phyloP scores from a whole-genome alignment of 2,329 filamentous ascomycete genomes.

The Massarina eburnea region DNA sequence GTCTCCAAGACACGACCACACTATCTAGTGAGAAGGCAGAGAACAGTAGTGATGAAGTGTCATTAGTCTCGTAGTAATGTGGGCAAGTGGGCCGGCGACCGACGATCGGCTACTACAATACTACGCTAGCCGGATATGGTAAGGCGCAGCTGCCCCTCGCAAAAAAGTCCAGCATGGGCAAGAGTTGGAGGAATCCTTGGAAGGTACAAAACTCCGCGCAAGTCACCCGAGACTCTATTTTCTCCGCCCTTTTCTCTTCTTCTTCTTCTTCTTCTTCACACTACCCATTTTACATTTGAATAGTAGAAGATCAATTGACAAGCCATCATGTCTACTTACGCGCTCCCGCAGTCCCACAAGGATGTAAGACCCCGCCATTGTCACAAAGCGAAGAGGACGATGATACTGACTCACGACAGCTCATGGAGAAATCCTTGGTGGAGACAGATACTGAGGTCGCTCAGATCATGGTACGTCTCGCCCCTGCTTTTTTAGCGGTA shows the following conservation, averaged over 20 bases:
- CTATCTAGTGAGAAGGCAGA: too few relatives aligned
- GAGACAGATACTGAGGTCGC: conserved; percentile 93
- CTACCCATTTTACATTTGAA: background rate
- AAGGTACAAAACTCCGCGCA: background rate
- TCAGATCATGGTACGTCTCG: conserved; percentile 80
- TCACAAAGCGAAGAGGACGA: conserved; percentile 13
- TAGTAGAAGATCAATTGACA: conserved; percentile 10
- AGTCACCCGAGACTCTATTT: background rate
- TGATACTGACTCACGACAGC: conserved; percentile 58
- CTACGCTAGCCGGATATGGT: too few relatives aligned
- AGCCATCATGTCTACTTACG: conserved; percentile 54
- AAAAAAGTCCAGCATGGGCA: too few relatives aligned
- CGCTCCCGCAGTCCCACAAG: conserved; percentile 66
- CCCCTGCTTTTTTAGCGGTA: background rate
- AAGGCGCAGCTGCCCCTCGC: too few relatives aligned
- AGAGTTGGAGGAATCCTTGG: too few relatives aligned
- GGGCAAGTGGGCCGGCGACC: too few relatives aligned
- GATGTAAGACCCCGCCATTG: conserved; percentile 53
- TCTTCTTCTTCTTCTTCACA: conserved; percentile 2
- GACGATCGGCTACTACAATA: too few relatives aligned
- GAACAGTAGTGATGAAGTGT: too few relatives aligned
- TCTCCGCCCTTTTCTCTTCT: conserved; percentile 1
- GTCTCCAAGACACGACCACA: too few relatives aligned
- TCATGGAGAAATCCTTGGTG: conserved; percentile 93
- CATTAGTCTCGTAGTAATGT: too few relatives aligned